Evolutionary conservation across 768 basidiomycete species (phyloP).

Genomic region (Leccinum boreale): DNA sequence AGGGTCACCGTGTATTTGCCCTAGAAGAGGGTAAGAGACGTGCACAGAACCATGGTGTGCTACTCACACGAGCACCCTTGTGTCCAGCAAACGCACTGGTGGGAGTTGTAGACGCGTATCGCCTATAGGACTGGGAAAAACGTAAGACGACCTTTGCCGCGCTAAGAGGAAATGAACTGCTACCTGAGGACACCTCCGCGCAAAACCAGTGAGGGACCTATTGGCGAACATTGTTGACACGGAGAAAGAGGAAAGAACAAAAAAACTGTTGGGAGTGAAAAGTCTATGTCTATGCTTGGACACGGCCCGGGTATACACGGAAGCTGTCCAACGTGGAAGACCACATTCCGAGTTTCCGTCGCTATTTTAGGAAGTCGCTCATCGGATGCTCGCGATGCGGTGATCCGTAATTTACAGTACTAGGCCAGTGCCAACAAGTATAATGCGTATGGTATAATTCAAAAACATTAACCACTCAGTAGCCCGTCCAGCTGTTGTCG

Average conservation of each 20-base stretch:
- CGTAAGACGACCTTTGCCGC: conserved; percentile 8
- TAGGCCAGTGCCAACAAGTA: not conserved
- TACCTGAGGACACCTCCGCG: conserved; percentile 52
- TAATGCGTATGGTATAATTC: conserved; percentile 15
- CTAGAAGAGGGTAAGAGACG: conserved; percentile 38
- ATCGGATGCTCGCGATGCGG: not conserved
- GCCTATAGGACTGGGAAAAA: conserved; percentile 46
- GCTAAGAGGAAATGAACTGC: conserved; percentile 11
- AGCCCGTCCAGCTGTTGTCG: conserved; percentile 86
- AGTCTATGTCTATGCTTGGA: not conserved
- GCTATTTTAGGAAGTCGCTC: conserved; percentile 8
- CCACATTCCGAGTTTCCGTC: not conserved
- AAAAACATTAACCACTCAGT: conserved; percentile 45
- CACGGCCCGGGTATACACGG: conserved; percentile 24
- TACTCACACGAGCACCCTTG: conserved; percentile 80
- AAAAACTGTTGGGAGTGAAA: conserved; percentile 17
- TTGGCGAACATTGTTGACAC: conserved; percentile 53
- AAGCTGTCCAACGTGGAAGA: conserved; percentile 16
- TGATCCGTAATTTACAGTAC: conserved; percentile 6
- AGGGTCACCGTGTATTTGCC: conserved; percentile 96
- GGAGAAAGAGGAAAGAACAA: conserved; percentile 17
- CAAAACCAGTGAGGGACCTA: conserved; percentile 53
- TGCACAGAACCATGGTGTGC: not conserved
- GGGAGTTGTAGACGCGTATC: conserved; percentile 68
- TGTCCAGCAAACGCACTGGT: conserved; percentile 89